Evolutionary conservation across 371 early-diverging fungal species (phyloP), one percentile per base, ranked within the genome.

Genomic region (Mortierella sp.): DNA sequence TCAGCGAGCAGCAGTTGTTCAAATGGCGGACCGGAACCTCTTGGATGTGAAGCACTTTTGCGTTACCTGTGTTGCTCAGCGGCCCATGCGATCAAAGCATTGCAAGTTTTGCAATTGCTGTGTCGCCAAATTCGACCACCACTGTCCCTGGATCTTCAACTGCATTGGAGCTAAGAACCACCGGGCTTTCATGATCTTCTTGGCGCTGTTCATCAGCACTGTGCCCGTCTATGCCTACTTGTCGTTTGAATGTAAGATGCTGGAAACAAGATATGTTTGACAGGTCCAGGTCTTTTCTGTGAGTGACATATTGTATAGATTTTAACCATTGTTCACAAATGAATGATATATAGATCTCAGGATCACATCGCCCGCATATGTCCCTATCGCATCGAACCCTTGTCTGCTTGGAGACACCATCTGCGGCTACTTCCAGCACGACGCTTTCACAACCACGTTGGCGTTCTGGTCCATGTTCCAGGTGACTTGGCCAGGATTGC

Each of bases 71-170:
- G 84, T 96, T 77, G 91, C 94, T 38, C 92, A 91, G 21, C 96
- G 97, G 75, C 99, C 99, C 24, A 84, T 99, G 76, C 91, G 99
- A 44, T 97, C 98, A 26, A 99, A 99, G 89, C 99, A 99, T 81
- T 99, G 99, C 90, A 95, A 95, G 78, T 90, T 95, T 55, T 99
- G 99, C 87, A 94, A 98, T 82, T 94, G 97, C 70, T 99, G 99
- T 88, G 98, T 99, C 6, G 97, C 97, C n/a, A 94, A 94, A 77
- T 99, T 99, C 91, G 99, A 99, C 82, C 99, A 99, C 85, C 99
- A 99, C 88, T 99, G 99, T 81, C 98, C 98, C 19, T 99, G 99
- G 99, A 97, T 98, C 19, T 94, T 92, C 82, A 96, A 95, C 84
- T 95, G 95, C 83, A 95, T 98, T 74, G 99, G 99, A 7, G 92